A percentile compares a stretch with the other conserved stretches of the same genome.
Conservation (phyloP, 805 yeast genomes). For the Wickerhamomyces subpelliculosus region DNA sequence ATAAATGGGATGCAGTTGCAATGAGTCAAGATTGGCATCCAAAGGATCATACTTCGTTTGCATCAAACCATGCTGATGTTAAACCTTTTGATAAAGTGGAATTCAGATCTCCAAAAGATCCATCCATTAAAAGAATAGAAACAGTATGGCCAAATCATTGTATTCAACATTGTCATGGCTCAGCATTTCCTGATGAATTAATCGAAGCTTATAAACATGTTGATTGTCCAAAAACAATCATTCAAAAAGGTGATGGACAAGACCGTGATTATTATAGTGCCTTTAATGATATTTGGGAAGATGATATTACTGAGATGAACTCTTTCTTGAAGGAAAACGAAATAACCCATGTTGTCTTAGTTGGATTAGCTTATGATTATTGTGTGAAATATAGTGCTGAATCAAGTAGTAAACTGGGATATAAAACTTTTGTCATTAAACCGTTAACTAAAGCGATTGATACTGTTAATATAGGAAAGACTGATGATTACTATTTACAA, state of each 20-base stretch:
- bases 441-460: constrained; percentile 52
- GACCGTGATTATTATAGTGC: constrained; percentile 88
- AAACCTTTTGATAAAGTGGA: constrained; percentile 44
- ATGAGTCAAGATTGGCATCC: constrained; percentile 93
- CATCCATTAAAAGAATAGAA: constrained; percentile 27
- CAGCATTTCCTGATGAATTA: constrained; percentile 51
- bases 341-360: constrained; percentile 59
- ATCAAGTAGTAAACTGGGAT: constrained; percentile 60
- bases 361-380: constrained; percentile 81
- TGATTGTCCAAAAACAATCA: constrained; percentile 32
- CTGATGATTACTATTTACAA: constrained; percentile 26
- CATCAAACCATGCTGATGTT: constrained; percentile 48
- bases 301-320: constrained; percentile 61
- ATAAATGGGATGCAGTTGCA: constrained; percentile 56
- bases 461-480: constrained; percentile 30
- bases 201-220: constrained; percentile 26
- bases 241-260: constrained; percentile 63
- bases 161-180: constrained; percentile 63
- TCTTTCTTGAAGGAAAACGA: constrained; percentile 35
- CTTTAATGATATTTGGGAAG: constrained; percentile 72
- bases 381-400: constrained; percentile 77
- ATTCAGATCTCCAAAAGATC: constrained; percentile 44
- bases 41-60: constrained; percentile 69
- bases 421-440: constrained; percentile 51
- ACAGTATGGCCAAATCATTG: constrained; percentile 92